Percentiles rank a stretch among this genome's conserved stretches.
These are phyloP conservation scores for Diutina rugosa DNA, from an alignment of 1,139 yeast genomes.

Conservation along the genomic window DNA sequence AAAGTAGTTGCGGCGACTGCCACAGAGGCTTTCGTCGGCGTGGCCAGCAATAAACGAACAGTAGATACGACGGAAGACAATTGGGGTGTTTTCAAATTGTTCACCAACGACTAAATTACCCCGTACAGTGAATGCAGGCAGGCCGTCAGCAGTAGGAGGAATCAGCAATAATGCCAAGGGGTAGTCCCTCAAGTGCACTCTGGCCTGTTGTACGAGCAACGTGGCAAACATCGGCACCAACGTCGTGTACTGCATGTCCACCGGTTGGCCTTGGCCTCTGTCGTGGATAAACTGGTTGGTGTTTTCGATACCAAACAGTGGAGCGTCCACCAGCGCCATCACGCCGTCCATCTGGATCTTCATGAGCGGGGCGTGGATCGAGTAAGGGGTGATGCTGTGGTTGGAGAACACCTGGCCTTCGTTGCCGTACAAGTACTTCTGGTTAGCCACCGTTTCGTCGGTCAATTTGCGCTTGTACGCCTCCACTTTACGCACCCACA, in stretches of 20 bases:
- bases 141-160: constrained; percentile 12
- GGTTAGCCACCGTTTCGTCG: constrained; percentile 38
- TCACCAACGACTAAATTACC: constrained; percentile 41
- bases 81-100: constrained; percentile 14
- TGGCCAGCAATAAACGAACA: constrained; percentile 1
- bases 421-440: constrained; percentile 27
- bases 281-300: constrained; percentile 51
- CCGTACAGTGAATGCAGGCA: constrained; percentile 19
- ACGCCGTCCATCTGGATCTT: constrained; percentile 42
- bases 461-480: constrained; percentile 28
- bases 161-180: constrained; percentile 47
- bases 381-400: constrained; percentile 41
- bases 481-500: constrained; percentile 40
- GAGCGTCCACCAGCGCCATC: constrained; percentile 39
- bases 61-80: background rate
- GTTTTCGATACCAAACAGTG: constrained; percentile 39
- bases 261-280: constrained; percentile 77
- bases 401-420: constrained; percentile 22
- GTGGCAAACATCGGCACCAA: constrained; percentile 49
- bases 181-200: constrained; percentile 52
- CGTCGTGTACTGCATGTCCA: constrained; percentile 53
- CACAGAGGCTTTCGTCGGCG: background rate
- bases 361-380: constrained; percentile 53
- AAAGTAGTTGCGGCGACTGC: background rate
- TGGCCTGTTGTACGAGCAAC: constrained; percentile 34